phyloP scores from a whole-genome alignment of 2,329 filamentous ascomycete genomes.

The Sclerotinia borealis region DNA sequence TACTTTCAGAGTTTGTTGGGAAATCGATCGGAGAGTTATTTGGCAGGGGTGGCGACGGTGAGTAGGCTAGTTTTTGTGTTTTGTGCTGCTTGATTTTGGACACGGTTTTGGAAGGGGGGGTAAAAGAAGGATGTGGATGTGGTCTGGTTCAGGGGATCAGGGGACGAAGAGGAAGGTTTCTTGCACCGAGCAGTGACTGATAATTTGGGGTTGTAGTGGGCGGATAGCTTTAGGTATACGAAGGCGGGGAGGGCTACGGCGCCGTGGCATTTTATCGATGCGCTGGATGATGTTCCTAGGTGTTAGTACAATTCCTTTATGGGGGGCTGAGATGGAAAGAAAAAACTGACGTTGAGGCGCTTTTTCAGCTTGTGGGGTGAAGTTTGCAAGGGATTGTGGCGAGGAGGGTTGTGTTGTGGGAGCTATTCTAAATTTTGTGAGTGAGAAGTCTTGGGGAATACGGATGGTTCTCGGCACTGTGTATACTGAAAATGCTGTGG shows the following conservation, averaged over 20 bases:
- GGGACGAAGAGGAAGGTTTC: too few species aligned
- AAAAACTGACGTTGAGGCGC: background rate
- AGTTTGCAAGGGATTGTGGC: constrained; percentile 56
- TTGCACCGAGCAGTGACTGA: too few species aligned
- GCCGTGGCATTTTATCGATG: constrained; percentile 64
- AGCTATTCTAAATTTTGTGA: constrained; percentile 31
- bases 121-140: too few species aligned
- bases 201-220: constrained; percentile 41
- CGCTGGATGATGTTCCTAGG: constrained; percentile 54
- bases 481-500: background rate
- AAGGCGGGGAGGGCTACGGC: constrained; percentile 55
- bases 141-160: background rate
- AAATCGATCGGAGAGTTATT: constrained; percentile 49
- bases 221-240: constrained; percentile 56
- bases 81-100: too few species aligned
- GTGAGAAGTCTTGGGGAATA: background rate
- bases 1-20: constrained; percentile 53
- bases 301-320: background rate
- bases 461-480: background rate
- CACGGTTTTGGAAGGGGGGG: too few species aligned
- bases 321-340: background rate
- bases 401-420: constrained; percentile 55
- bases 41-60: constrained; percentile 53
- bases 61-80: background rate
- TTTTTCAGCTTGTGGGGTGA: constrained; percentile 45